These are phyloP conservation scores for Pseudevernia furfuracea DNA, from an alignment of 495 filamentous ascomycete genomes.

Conservation along the genomic window DNA sequence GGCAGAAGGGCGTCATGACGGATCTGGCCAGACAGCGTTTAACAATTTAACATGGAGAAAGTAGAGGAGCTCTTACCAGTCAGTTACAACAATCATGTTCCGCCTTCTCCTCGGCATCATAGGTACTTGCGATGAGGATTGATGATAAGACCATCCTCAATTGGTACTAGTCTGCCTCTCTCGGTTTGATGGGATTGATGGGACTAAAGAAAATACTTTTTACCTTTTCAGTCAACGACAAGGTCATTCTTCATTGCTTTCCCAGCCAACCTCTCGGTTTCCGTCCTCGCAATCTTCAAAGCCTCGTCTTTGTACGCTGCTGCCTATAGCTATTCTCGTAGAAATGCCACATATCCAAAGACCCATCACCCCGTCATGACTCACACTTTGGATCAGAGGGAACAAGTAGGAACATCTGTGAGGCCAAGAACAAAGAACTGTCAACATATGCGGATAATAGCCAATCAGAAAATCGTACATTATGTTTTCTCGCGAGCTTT, in stretches of 20 bases:
- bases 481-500: neutral
- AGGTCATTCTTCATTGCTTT: no score
- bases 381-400: neutral
- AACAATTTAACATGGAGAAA: neutral
- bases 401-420: neutral
- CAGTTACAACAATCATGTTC: neutral
- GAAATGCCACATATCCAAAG: no score
- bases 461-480: neutral
- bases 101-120: slow-evolving; percentile 1
- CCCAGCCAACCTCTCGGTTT: neutral
- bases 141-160: neutral
- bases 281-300: neutral
- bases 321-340: neutral
- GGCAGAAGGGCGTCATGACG: neutral
- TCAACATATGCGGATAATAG: neutral
- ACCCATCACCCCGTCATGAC: no score
- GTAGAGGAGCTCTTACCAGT: neutral
- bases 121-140: neutral
- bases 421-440: no score
- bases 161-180: neutral
- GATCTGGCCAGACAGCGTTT: neutral
- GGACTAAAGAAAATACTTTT: no score
- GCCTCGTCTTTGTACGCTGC: neutral
- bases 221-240: no score
- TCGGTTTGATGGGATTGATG: no score